A percentile compares a stretch with the other conserved stretches of the same genome.
Conservation (phyloP, 2,329 filamentous ascomycete species). For the Fusarium poae region DNA sequence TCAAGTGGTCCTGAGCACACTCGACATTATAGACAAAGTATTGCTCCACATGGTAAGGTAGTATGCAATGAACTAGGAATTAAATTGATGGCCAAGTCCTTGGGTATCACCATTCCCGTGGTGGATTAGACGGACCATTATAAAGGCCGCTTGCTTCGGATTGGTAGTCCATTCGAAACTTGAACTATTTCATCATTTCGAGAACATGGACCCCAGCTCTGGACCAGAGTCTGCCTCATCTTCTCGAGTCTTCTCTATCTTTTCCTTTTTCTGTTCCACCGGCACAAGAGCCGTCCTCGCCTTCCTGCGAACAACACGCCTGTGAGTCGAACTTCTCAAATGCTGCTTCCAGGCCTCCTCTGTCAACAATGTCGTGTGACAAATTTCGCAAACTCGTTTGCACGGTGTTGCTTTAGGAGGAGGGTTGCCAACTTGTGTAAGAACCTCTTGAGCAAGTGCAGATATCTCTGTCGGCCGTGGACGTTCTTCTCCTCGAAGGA, state of each 20-base stretch:
- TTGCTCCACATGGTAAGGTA: neutral
- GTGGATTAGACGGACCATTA: neutral
- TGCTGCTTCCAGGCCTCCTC: conserved; percentile 63
- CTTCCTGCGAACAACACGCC: conserved; percentile 52
- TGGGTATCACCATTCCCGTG: neutral
- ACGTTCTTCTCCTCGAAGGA: conserved; percentile 70
- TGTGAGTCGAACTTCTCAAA: conserved; percentile 55
- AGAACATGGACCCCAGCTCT: conserved; percentile 50
- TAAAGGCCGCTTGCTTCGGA: neutral
- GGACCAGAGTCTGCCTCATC: conserved; percentile 44
- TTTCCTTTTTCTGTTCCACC: conserved; percentile 37
- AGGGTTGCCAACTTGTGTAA: conserved; percentile 64
- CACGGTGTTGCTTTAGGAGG: conserved; percentile 66
- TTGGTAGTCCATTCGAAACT: neutral
- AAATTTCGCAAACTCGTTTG: conserved; percentile 78
- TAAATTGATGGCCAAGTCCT: neutral
- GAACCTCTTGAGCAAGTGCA: conserved; percentile 62
- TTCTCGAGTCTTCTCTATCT: conserved; percentile 15
- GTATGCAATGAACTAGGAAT: neutral
- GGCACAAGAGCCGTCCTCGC: conserved; percentile 56
- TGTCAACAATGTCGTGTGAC: conserved; percentile 72
- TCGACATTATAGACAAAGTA: neutral
- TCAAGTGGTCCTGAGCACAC: neutral
- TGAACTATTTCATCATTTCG: conserved; percentile 29
- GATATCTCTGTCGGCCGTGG: conserved; percentile 65